These are phyloP conservation scores for Pisolithus tinctorius DNA, from an alignment of 768 basidiomycete genomes.

Conservation along the genomic window DNA sequence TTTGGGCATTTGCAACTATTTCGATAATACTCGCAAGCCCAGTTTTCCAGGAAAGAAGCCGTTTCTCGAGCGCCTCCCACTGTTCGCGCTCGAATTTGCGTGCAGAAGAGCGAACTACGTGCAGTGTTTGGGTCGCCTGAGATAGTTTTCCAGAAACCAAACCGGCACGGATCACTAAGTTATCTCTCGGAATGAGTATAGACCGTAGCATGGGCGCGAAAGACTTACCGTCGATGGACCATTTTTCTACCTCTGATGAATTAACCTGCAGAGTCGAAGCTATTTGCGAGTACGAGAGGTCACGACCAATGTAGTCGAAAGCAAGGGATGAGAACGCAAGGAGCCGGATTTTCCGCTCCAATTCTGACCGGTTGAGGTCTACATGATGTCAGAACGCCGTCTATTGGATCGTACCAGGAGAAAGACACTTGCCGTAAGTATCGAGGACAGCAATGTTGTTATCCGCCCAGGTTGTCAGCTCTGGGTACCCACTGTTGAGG, in stretches of 20 bases:
- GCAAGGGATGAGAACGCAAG: conserved; percentile 70
- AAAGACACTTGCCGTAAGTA: conserved; percentile 46
- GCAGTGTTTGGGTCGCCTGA: conserved; percentile 67
- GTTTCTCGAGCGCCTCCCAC: conserved; percentile 73
- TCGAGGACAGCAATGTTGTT: conserved; percentile 43
- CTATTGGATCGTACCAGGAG: neutral
- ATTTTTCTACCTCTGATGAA: conserved; percentile 65
- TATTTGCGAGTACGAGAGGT: conserved; percentile 65
- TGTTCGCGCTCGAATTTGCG: conserved; percentile 72
- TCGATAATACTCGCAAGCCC: conserved; percentile 65
- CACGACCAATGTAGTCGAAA: conserved; percentile 69
- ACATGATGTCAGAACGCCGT: neutral
- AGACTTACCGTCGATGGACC: conserved; percentile 75
- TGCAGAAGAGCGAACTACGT: conserved; percentile 65
- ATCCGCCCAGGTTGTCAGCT: conserved; percentile 56
- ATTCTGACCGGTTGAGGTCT: conserved; percentile 52
- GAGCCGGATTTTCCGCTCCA: conserved; percentile 77
- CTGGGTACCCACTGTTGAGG: conserved; percentile 53
- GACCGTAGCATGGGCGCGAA: neutral
- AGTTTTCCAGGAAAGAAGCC: conserved; percentile 71
- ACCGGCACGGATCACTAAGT: conserved; percentile 69
- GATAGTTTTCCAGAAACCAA: conserved; percentile 79
- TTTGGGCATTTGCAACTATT: conserved; percentile 53
- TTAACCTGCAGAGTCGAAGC: conserved; percentile 62
- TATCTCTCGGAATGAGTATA: neutral